A percentile compares a stretch with the other conserved stretches of the same genome.
Conservation (phyloP, 1,284 basidiomycete genomes). For the Marasmius tenuissimus region DNA sequence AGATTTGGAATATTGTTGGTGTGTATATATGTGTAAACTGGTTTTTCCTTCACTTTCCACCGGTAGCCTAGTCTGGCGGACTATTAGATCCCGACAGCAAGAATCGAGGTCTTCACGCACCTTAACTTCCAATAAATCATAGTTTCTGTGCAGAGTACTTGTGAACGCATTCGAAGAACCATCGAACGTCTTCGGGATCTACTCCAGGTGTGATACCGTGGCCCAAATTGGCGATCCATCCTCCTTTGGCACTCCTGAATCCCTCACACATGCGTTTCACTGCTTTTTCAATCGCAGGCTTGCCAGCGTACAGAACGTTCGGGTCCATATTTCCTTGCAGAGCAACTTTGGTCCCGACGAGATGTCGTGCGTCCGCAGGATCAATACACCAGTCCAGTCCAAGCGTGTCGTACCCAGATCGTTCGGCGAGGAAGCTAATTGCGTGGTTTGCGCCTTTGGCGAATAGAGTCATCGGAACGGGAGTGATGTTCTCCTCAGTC, state of each 20-base stretch:
- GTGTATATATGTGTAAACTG: neutral
- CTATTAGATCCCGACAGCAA: too few relatives aligned
- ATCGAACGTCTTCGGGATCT: conserved; percentile 85
- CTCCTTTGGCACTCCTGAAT: conserved; percentile 66
- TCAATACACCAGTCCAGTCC: conserved; percentile 90
- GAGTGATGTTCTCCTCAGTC: conserved; percentile 49
- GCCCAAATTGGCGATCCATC: conserved; percentile 96
- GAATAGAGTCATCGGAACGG: conserved; percentile 85
- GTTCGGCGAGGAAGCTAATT: conserved; percentile 53
- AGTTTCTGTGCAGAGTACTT: conserved; percentile 60
- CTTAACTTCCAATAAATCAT: neutral
- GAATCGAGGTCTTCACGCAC: too few relatives aligned
- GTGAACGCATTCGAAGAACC: conserved; percentile 90
- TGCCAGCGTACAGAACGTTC: conserved; percentile 83
- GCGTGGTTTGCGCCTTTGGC: conserved; percentile 88
- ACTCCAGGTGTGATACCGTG: conserved; percentile 98
- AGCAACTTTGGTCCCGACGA: conserved; percentile 66
- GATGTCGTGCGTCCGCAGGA: conserved; percentile 63
- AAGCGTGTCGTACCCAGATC: conserved; percentile 80
- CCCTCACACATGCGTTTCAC: conserved; percentile 82
- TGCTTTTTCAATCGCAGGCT: conserved; percentile 83
- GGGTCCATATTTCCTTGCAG: conserved; percentile 98
- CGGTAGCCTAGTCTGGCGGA: too few relatives aligned
- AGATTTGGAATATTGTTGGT: neutral
- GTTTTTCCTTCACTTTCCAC: neutral